Evolutionary conservation across 257 asterid genomes (phyloP).

Genomic region (Nyctanthes arbortristis): DNA sequence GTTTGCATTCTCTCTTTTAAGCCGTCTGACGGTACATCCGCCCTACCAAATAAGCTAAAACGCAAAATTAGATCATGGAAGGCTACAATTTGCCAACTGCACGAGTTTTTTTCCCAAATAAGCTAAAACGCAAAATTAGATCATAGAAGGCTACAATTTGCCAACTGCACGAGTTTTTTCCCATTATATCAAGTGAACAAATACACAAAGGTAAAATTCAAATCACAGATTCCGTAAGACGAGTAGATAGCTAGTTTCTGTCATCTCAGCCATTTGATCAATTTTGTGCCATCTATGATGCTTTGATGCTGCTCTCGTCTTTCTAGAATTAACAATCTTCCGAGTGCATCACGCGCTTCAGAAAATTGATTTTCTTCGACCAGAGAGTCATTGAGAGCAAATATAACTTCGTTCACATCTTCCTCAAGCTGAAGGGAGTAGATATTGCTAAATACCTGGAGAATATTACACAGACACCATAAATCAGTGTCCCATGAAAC

Average conservation of each 20-base stretch:
- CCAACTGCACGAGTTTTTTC: no score
- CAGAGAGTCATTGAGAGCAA: constrained; percentile 61
- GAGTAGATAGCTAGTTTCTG: neutral
- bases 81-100: no score
- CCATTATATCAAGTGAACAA: no score
- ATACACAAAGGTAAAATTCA: no score
- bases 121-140: no score
- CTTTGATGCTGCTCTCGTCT: constrained; percentile 40
- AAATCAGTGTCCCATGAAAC: neutral
- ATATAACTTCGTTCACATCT: constrained; percentile 81
- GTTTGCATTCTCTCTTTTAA: no score
- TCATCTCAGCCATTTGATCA: constrained; percentile 49
- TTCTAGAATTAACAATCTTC: constrained; percentile 38
- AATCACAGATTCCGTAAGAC: neutral
- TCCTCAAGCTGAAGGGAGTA: constrained; percentile 72
- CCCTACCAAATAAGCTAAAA: no score
- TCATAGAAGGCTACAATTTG: no score
- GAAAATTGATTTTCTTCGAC: constrained; percentile 43
- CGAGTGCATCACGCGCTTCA: constrained; percentile 44
- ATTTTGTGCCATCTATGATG: constrained; percentile 39
- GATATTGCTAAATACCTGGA: constrained; percentile 71
- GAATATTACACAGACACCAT: neutral
- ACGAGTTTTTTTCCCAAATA: no score
- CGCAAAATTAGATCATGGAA: no score
- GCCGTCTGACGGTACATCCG: no score